These are phyloP conservation scores for Backusella macrospora DNA, from an alignment of 192 early-diverging fungal species.

Conservation along the genomic window DNA sequence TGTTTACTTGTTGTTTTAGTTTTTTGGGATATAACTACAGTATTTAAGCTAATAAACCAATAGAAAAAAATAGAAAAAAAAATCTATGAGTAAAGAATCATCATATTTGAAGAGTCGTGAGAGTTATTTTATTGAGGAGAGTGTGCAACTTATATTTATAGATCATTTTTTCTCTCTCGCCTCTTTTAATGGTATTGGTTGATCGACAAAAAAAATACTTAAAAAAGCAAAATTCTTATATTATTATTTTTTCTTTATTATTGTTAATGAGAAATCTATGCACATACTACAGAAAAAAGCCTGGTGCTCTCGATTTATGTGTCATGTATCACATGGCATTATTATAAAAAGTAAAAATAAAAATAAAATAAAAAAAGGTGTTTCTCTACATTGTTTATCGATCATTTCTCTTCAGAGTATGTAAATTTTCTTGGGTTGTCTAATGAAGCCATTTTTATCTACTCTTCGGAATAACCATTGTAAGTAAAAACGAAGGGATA, in stretches of 20 bases:
- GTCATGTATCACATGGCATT: slow-evolving; percentile 1
- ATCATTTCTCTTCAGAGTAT: background rate
- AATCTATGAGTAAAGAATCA: background rate
- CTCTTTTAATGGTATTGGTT: background rate
- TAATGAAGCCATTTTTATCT: background rate
- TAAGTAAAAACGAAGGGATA: background rate
- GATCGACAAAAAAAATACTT: background rate
- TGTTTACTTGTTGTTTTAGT: slow-evolving; percentile 1
- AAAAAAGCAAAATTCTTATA: background rate
- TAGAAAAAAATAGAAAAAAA: background rate
- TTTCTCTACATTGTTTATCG: background rate
- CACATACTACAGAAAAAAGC: background rate
- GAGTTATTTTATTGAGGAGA: background rate
- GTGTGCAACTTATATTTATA: background rate
- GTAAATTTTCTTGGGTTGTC: background rate
- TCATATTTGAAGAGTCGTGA: background rate
- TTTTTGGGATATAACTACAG: background rate
- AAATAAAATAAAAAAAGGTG: too few species aligned
- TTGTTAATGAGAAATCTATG: background rate
- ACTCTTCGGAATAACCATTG: background rate
- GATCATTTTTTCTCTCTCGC: background rate
- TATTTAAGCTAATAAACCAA: background rate
- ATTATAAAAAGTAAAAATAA: background rate
- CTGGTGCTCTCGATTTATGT: background rate
- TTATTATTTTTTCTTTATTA: background rate